A percentile compares a stretch with the other conserved stretches of the same genome.
These are phyloP conservation scores for Paramecium sonneborni DNA, from an alignment of 73 alveolate genomes.

Conservation along the genomic window DNA sequence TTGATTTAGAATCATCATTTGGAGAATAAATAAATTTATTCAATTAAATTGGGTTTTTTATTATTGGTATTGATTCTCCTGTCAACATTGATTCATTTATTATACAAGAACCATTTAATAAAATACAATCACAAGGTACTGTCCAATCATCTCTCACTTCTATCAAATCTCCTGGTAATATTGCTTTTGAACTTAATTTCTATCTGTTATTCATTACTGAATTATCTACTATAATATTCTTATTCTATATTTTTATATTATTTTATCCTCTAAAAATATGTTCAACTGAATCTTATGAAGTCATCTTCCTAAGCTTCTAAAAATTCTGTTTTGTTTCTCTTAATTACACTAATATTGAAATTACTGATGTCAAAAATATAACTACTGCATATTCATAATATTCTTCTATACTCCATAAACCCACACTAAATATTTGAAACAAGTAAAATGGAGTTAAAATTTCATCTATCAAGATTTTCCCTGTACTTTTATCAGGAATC, in stretches of 20 bases:
- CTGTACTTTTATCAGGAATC: conserved; percentile 62
- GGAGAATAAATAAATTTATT: conserved; percentile 71
- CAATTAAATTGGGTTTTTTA: conserved; percentile 81
- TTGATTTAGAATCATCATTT: conserved; percentile 72
- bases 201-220: not conserved
- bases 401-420: conserved; percentile 90
- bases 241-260: not conserved
- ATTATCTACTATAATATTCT: not conserved
- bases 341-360: conserved; percentile 76
- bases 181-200: conserved; percentile 70
- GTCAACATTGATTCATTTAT: conserved; percentile 96
- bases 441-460: conserved; percentile 85
- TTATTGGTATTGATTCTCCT: conserved; percentile 94
- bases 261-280: conserved; percentile 74
- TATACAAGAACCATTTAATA: conserved; percentile 87
- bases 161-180: conserved; percentile 97
- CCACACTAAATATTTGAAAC: conserved; percentile 72
- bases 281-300: conserved; percentile 79
- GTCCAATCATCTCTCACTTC: conserved; percentile 80
- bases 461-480: conserved; percentile 69
- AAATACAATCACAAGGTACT: conserved; percentile 92
- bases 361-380: conserved; percentile 79
- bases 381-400: conserved; percentile 88
- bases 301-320: conserved; percentile 85
- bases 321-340: conserved; percentile 84